Conservation (phyloP, 352 stramenopile genomes). For the Phytophthora sp. region DNA sequence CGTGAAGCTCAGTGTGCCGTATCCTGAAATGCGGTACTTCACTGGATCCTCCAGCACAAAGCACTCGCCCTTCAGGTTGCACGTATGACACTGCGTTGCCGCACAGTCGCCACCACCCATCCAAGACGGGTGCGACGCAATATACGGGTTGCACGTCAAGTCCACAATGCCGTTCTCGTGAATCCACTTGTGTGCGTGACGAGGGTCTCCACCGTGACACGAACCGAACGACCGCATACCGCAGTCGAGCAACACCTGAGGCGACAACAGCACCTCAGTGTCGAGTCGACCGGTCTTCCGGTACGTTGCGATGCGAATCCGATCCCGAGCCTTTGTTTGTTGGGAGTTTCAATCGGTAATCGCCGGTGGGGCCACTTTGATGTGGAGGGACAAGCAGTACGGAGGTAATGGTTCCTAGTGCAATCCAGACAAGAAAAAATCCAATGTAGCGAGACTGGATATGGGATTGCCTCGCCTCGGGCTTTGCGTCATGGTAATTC, state of each 20-base stretch:
- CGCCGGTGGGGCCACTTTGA: slow-evolving; percentile 33
- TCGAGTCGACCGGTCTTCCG: slow-evolving; percentile 55
- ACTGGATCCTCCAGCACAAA: slow-evolving; percentile 57
- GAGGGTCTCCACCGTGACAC: slow-evolving; percentile 66
- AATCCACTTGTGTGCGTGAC: slow-evolving; percentile 82
- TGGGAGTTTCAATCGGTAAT: not conserved
- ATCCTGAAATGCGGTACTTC: slow-evolving; percentile 70
- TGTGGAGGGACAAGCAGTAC: slow-evolving; percentile 6
- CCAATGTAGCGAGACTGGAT: too few species aligned
- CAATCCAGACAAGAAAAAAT: slow-evolving; percentile 34
- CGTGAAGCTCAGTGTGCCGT: slow-evolving; percentile 77
- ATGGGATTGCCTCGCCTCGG: too few species aligned
- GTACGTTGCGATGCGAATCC: slow-evolving; percentile 68
- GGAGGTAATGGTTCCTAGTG: slow-evolving; percentile 46
- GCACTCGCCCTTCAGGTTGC: slow-evolving; percentile 56
- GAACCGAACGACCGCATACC: slow-evolving; percentile 81
- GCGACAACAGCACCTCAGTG: slow-evolving; percentile 61
- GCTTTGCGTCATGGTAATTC: not conserved
- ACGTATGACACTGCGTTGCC: slow-evolving; percentile 63
- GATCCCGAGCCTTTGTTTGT: slow-evolving; percentile 47
- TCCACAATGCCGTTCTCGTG: slow-evolving; percentile 80
- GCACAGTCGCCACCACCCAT: slow-evolving; percentile 52
- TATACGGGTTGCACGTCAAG: slow-evolving; percentile 75
- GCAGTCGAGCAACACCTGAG: slow-evolving; percentile 70
- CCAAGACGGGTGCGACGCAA: slow-evolving; percentile 78